Base-by-base conservation (phyloP, 306 rosid genomes). In the Lathyrus sativus region DNA sequence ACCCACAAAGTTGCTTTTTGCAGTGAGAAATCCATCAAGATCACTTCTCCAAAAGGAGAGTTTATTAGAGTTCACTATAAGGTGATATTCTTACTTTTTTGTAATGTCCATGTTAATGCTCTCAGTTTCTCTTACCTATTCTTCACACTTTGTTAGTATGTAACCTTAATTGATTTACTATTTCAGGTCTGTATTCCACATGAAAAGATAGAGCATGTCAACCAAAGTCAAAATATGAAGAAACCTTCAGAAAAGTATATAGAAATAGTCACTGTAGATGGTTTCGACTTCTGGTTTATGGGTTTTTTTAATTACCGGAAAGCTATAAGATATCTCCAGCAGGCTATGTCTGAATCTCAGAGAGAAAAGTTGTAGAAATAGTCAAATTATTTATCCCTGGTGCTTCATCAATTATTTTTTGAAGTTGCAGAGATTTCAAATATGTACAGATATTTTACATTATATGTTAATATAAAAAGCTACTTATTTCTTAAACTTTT, bases 1-100 rank as follows among this genome's bases (percentile, higher is more conserved):
- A 79, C 92, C 2, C 65, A 85, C 29, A 88, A 83, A 71, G 33
- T 91, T 66, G 91, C 97, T 6, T 91, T 91, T 49, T 88, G 91
- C 80, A 88, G 97, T 74, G 86, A 88, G 19, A 85, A 81, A 77
- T 84, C 89, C 41, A 85, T 88, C 83, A 81, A 80, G n/a, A 13
- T 91, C 64, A 35, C 86, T 57, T 78, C 87, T 38, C 75, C 84
- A 9, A 62, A 80, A 2, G 89, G 85, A 54, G 77, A 91, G 76
- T 7, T 76, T 7, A 42, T 48, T 24, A 85, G 88, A 83, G 49
- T 85, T 18, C 83, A 70, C 44, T 86, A 88, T 65, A 91, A 91
- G 85, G 67, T 31, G 7, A 31, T 31, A 4, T 31, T 31, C 35
- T 24, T 24, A 24, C 26, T 24, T 24, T 24, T 24, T 24, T 24